Base-by-base conservation (phyloP, 306 rosid species). In the Castanea mollissima region DNA sequence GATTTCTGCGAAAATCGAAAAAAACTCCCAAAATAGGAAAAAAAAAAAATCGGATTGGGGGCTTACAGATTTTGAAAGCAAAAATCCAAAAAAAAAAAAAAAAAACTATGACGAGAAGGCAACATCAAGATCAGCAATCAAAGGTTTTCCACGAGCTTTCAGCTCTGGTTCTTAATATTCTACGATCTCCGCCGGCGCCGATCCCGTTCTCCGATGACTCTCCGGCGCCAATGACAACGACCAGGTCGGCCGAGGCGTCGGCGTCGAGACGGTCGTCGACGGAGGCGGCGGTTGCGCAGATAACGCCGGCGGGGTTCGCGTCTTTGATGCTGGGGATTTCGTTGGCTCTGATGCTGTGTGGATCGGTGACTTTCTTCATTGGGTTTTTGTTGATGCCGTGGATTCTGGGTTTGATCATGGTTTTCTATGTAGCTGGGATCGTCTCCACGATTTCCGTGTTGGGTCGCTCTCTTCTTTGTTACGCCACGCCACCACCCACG, bases 371-470 rank as follows among this genome's bases (percentile, higher is more conserved):
- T 44, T 96, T 96, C 87, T 88, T 96, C 23, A 82, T 96, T 31
- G 98, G 97, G 49, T 96, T 96, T 80, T 74, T 96, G 49, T 80
- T 96, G 81, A 91, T 96, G 98, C 97, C 99, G 0, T 96, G 98
- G 99, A 90, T 93, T 83, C 74, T 93, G 19, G 96, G 97, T 11
- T 86, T 93, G 84, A 83, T 88, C 0, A 88, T 89, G 94, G 63
- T 95, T 20, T 82, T 91, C 51, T 95, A 89, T 21, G 91, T 93
- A 74, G 98, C 85, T 13, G 98, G 93, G 44, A 21, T 95, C 25
- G 83, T 96, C 27, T 91, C 97, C 18, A 70, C 52, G 63, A 86
- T 96, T 63, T 90, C 94, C 7, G 55, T 90, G 79, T 20, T 91
- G 59, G 95, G 97, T 0, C 93, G 94, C 74, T 88, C 94, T 6